Evolutionary conservation across 1,284 basidiomycete species (phyloP).

Genomic region (Melampsora medusae): DNA sequence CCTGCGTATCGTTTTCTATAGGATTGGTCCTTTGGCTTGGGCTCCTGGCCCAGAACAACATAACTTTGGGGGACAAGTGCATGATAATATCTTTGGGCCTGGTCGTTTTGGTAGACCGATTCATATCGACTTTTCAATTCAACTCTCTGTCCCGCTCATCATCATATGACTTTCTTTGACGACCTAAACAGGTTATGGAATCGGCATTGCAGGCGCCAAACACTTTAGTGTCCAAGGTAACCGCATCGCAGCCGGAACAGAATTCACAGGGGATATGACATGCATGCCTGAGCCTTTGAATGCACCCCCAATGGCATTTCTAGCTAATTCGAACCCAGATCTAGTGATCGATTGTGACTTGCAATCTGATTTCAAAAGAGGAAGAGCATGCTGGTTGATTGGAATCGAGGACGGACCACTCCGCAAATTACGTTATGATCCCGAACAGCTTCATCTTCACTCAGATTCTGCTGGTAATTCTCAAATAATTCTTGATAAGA

Average conservation of each 20-base stretch:
- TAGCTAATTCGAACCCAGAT: conserved; percentile 31
- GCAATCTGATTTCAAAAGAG: conserved; percentile 30
- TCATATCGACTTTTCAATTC: too few relatives aligned
- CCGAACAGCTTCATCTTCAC: conserved; percentile 8
- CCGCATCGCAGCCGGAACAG: conserved; percentile 15
- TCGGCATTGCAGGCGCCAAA: conserved; percentile 35
- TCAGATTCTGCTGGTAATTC: too few relatives aligned
- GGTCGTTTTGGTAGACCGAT: conserved; percentile 26
- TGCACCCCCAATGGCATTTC: conserved; percentile 39
- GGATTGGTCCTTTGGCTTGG: conserved; percentile 41
- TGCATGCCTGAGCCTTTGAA: conserved; percentile 33
- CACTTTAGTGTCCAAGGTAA: conserved; percentile 35
- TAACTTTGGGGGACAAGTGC: conserved; percentile 35
- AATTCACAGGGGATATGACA: conserved; percentile 31
- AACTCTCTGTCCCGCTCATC: too few relatives aligned
- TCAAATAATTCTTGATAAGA: too few relatives aligned
- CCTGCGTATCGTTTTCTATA: neutral
- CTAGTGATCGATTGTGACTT: conserved; percentile 15
- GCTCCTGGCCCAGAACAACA: conserved; percentile 4
- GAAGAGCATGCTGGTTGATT: conserved; percentile 33
- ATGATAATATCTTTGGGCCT: conserved; percentile 42
- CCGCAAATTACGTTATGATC: conserved; percentile 31
- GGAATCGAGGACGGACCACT: conserved; percentile 31
- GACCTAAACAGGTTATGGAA: conserved; percentile 23
- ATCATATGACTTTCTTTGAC: too few relatives aligned